phyloP scores from a whole-genome alignment of 2,329 filamentous ascomycete species.

The Claviceps spartinae region DNA sequence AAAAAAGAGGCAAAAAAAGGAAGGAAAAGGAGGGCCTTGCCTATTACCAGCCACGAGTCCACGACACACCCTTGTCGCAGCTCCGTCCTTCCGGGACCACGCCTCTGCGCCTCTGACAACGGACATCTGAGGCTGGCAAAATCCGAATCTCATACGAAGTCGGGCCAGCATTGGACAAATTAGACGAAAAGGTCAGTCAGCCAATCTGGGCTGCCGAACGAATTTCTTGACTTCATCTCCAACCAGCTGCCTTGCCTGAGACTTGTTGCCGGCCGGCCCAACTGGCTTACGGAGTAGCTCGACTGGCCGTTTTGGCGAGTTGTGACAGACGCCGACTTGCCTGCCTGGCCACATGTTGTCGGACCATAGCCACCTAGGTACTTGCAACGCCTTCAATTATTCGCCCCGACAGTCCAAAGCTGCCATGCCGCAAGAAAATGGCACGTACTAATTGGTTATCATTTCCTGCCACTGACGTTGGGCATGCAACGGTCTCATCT shows the following conservation, averaged over 20 bases:
- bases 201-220: background rate
- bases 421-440: background rate
- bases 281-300: background rate
- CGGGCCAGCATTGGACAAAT: background rate
- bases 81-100: conserved; percentile 4
- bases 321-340: background rate
- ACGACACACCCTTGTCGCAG: conserved; percentile 3
- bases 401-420: background rate
- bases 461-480: background rate
- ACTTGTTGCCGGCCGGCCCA: background rate
- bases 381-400: background rate
- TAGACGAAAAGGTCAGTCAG: background rate
- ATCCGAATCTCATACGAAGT: background rate
- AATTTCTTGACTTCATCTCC: background rate
- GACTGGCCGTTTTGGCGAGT: background rate
- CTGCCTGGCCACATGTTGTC: background rate
- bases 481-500: background rate
- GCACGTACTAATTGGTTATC: background rate
- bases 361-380: background rate
- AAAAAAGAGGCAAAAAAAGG: conserved; percentile 1
- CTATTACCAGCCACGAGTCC: conserved; percentile 1
- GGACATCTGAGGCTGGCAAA: conserved; percentile 1
- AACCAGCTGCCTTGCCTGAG: background rate
- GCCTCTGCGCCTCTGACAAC: conserved; percentile 2
- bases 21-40: background rate